Evolutionary conservation across 306 rosid species (phyloP), one percentile per base, ranked within the genome.

Genomic region (Elaeagnus macrophylla): DNA sequence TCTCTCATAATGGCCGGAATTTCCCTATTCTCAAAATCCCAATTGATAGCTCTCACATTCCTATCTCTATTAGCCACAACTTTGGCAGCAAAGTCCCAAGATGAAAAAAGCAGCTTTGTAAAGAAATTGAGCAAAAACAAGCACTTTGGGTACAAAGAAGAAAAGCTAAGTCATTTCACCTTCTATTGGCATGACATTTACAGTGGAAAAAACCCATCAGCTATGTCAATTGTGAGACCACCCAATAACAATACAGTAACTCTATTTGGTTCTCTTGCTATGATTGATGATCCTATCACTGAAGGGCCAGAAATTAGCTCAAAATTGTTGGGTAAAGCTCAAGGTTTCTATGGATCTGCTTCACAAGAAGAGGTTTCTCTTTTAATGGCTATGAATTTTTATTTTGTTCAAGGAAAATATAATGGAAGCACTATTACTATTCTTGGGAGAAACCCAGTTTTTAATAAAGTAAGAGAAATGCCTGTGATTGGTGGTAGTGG

Each of bases 401-500:
- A 48, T 5, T 88, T 88, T 67, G 58, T 71, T 0, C 67, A 66
- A 57, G 95, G 84, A 16, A 76, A 78, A 57, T 74, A 61, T 48
- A 83, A 74, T 5, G 93, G 93, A 0, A 86, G 95, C 42, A 57
- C 6, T 10, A 64, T 86, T 6, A 80, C 86, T 37, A 60, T 86
- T n/a, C 19, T 83, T 67, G 95, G 95, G 8, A 66, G 86, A 42
- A 86, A 83, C 54, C 20, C 65, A 9, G 58, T 67, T 8, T 15
- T 37, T 0, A 66, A 77, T 5, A 42, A 41, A 10, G 80, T 76
- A 15, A 78, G 88, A 44, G 95, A 83, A 71, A 69, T 86, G 83
- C 84, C 88, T 7, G 56, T 86, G 1, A 83, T 86, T 5, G 95
- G 95, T 37, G 88, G 94, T 0, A 85, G 76, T 0, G 94, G 96